Evolutionary conservation across 148 eudicot species (phyloP), one percentile per base, ranked within the genome.

Genomic region (Beta vulgaris): DNA sequence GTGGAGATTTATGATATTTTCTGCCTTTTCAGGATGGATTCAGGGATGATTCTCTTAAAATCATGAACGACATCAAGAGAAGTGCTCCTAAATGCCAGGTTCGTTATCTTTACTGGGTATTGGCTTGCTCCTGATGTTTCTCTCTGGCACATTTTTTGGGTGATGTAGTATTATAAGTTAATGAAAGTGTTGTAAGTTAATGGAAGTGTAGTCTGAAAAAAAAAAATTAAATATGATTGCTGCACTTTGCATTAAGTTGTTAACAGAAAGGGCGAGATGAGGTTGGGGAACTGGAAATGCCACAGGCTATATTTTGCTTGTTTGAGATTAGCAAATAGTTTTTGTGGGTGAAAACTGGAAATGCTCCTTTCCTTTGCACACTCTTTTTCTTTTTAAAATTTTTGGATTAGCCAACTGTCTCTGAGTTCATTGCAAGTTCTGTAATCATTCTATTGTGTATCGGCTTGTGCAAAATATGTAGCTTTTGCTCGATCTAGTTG

Each of bases 81-180:
- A 77, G 53, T 70, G 65, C 73, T 72, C 84, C 85, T n/a, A 85
- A 83, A 80, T 79, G 85, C 79, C 98, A 93, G 98, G 98, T 93
- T 74, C 68, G 85, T 85, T 69, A 25, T 58, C 3, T 25, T 1
- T 46, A 39, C 62, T 53, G 11, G 32, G 26, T 7, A 14, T 34
- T 35, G 7, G n/a, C 28, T 55, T 80, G 16, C 23, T 60, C 40
- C 18, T 51, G 72, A 26, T 69, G 55, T 69, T 25, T 54, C 6
- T 34, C 10, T 62, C 7, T 23, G 23, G n/a, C n/a, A n/a, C n/a
- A 25, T 9, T 25, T 23, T 25, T 12, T 67, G 46, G 0, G 34
- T 25, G 29, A 25, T 55, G 60, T 23, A n/a, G 60, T 55, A 55
- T 55, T 55, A 4, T 8, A 54, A 54, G 29, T 54, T n/a, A 28